Evolutionary conservation across 495 filamentous ascomycete genomes (phyloP).

Genomic region (Achaetomiella virescens): DNA sequence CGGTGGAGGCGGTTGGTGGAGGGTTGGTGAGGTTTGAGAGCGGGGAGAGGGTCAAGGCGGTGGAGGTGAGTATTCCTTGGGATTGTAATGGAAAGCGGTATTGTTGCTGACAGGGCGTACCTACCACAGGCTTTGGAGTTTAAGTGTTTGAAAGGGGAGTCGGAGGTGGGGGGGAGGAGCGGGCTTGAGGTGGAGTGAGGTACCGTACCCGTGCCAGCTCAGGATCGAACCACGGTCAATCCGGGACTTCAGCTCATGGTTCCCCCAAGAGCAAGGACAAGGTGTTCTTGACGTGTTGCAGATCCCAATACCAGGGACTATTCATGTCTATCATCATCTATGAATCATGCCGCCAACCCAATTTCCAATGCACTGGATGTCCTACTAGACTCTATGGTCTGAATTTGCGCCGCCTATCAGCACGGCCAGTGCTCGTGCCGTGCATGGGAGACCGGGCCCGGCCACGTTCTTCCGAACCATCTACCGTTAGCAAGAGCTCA

Average conservation of each 20-base stretch:
- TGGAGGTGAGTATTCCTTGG: slow-evolving; percentile 7
- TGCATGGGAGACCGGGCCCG: not conserved
- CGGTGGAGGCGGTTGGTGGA: slow-evolving; percentile 28
- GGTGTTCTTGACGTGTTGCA: not conserved
- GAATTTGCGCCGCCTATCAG: not conserved
- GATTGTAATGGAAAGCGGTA: too few relatives aligned
- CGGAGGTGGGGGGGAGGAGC: too few relatives aligned
- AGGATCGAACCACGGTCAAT: not conserved
- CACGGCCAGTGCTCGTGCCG: not conserved
- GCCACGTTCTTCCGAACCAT: not conserved
- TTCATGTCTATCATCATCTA: slow-evolving; percentile 11
- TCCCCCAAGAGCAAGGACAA: too few relatives aligned
- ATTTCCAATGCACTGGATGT: too few relatives aligned
- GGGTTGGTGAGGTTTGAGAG: slow-evolving; percentile 32
- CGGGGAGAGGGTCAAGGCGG: slow-evolving; percentile 20
- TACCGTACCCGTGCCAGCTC: not conserved
- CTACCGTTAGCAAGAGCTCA: not conserved
- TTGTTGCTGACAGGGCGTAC: not conserved
- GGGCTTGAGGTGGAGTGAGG: not conserved
- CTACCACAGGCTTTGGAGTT: slow-evolving; percentile 6
- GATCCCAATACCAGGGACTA: not conserved
- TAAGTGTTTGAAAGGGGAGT: not conserved
- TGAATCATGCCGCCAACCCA: not conserved
- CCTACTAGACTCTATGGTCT: too few relatives aligned
- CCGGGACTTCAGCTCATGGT: not conserved